Evolutionary conservation across 441 rosid species (phyloP).

Genomic region (Breynia disticha): DNA sequence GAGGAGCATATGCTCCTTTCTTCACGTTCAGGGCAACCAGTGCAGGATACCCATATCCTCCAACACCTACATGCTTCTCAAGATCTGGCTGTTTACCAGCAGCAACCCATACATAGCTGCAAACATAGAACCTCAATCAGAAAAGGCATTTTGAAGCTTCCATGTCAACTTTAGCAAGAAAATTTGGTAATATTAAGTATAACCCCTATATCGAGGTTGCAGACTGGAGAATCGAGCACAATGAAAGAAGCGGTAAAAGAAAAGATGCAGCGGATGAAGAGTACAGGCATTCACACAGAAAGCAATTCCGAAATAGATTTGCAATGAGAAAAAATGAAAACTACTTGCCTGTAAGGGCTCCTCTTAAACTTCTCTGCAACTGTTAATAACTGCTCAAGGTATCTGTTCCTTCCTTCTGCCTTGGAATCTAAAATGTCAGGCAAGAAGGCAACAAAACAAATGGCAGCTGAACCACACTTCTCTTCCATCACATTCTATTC

Average conservation of each 20-base stretch:
- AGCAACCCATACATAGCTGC: slow-evolving; percentile 88
- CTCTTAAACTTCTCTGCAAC: slow-evolving; percentile 88
- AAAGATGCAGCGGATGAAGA: neutral
- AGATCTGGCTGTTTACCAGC: slow-evolving; percentile 89
- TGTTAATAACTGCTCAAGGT: slow-evolving; percentile 63
- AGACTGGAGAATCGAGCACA: too few species aligned
- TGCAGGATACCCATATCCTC: slow-evolving; percentile 98
- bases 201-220: too few species aligned
- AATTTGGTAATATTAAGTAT: too few species aligned
- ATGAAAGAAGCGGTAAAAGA: too few species aligned
- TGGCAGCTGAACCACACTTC: slow-evolving; percentile 91
- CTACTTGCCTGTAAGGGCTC: slow-evolving; percentile 77
- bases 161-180: neutral
- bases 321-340: neutral
- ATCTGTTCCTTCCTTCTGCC: slow-evolving; percentile 94
- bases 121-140: slow-evolving; percentile 12
- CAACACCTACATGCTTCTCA: slow-evolving; percentile 76
- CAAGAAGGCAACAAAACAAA: slow-evolving; percentile 89
- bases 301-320: neutral
- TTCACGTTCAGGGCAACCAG: slow-evolving; percentile 86
- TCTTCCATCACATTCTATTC: slow-evolving; percentile 75
- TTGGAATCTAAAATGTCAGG: slow-evolving; percentile 96
- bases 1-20: slow-evolving; percentile 93
- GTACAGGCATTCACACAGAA: neutral
- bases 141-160: neutral